Evolutionary conservation across 805 yeast genomes (phyloP).

Genomic region (Saturnispora saitoi): DNA sequence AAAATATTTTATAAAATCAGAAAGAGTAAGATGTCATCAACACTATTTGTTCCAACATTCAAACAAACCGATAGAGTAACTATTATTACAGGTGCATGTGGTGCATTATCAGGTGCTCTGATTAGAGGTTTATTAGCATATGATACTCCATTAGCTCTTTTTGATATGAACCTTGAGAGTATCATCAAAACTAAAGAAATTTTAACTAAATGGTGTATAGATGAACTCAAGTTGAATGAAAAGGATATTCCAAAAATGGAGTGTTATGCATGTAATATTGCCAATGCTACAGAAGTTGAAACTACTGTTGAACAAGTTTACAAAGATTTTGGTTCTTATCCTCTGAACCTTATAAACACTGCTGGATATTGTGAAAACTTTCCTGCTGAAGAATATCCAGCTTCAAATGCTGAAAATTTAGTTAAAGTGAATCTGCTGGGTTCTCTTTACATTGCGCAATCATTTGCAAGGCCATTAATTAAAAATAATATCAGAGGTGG

Average conservation of each 20-base stretch:
- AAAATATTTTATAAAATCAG: background rate
- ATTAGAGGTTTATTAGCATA: conserved; percentile 63
- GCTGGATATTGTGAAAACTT: conserved; percentile 84
- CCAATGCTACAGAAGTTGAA: conserved; percentile 53
- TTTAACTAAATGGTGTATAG: conserved; percentile 25
- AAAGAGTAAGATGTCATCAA: conserved; percentile 1
- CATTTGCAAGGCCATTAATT: conserved; percentile 61
- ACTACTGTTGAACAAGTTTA: conserved; percentile 45
- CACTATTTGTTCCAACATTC: conserved; percentile 46
- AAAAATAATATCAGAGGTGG: conserved; percentile 44
- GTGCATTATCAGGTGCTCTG: conserved; percentile 61
- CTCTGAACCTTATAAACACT: conserved; percentile 61
- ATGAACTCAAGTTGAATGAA: conserved; percentile 21
- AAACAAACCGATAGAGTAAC: conserved; percentile 66
- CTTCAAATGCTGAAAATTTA: conserved; percentile 56
- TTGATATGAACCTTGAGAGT: conserved; percentile 58
- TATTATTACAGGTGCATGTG: conserved; percentile 74
- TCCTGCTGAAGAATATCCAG: conserved; percentile 71
- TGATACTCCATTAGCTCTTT: conserved; percentile 68
- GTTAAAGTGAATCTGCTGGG: conserved; percentile 70
- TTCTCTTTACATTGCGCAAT: conserved; percentile 63
- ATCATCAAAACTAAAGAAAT: conserved; percentile 47
- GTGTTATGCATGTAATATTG: conserved; percentile 69
- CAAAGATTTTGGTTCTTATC: conserved; percentile 49
- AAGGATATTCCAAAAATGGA: conserved; percentile 34